Evolutionary conservation across 1,284 basidiomycete genomes (phyloP).

Genomic region (Sphaerobolus stellatus): DNA sequence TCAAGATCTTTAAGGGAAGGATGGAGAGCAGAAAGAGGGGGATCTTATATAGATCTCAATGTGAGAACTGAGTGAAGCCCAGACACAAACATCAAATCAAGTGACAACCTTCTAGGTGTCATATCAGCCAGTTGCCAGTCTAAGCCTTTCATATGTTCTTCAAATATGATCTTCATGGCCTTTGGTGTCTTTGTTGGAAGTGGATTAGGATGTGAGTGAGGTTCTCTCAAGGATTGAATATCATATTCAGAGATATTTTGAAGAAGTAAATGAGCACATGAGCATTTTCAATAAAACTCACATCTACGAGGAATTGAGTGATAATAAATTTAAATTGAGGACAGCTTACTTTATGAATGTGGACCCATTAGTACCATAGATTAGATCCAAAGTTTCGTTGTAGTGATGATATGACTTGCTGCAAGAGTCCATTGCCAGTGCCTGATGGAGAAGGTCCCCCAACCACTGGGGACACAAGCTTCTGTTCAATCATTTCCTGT

Average conservation of each 20-base stretch:
- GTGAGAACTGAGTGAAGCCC: constrained; percentile 17
- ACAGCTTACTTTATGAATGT: constrained; percentile 8
- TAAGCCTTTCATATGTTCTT: constrained; percentile 12
- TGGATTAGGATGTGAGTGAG: constrained; percentile 19
- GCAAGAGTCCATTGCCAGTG: not conserved
- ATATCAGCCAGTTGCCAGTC: constrained; percentile 28
- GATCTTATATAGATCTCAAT: constrained; percentile 13
- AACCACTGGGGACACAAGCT: too few species aligned
- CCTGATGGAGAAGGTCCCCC: not conserved
- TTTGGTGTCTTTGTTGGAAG: constrained; percentile 15
- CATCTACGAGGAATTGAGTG: constrained; percentile 11
- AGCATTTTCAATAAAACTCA: constrained; percentile 8
- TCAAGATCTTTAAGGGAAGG: constrained; percentile 28
- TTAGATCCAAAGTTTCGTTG: too few species aligned
- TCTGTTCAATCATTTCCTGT: not conserved
- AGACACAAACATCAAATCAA: constrained; percentile 24
- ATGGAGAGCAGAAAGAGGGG: constrained; percentile 23
- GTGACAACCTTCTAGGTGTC: constrained; percentile 23
- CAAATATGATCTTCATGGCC: constrained; percentile 3
- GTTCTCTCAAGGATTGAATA: constrained; percentile 18
- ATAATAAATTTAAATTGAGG: not conserved
- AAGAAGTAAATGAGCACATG: constrained; percentile 20
- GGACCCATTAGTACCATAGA: too few species aligned
- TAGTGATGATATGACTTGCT: constrained; percentile 1
- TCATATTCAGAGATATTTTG: constrained; percentile 25